Evolutionary conservation across 345 rosid species (phyloP).

Genomic region (Brassica juncea): DNA sequence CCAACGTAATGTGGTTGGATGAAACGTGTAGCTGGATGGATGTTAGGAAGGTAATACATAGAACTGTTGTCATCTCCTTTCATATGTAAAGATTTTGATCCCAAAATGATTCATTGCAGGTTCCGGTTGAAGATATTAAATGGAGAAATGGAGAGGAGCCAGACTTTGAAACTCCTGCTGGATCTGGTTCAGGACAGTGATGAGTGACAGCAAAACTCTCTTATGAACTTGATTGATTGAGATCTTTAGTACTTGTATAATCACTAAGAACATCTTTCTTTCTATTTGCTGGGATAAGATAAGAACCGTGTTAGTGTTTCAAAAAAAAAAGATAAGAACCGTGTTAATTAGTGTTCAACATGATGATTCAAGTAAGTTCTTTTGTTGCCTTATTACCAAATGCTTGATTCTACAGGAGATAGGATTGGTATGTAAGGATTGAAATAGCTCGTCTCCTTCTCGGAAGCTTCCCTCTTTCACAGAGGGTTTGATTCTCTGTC

Average conservation of each 20-base stretch:
- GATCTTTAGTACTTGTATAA: neutral
- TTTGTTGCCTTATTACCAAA: neutral
- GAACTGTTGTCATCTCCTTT: neutral
- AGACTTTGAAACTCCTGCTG: neutral
- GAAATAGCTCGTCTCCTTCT: neutral
- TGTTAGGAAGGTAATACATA: neutral
- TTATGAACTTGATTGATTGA: neutral
- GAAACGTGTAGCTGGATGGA: neutral
- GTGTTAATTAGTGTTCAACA: neutral
- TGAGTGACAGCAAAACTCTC: neutral
- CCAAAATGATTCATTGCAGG: neutral
- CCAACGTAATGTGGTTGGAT: slow-evolving; percentile 16
- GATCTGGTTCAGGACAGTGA: neutral
- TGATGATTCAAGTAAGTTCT: neutral
- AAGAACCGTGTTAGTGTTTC: neutral
- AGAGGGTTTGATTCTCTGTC: slow-evolving; percentile 24
- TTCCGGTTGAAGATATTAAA: neutral
- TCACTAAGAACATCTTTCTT: neutral
- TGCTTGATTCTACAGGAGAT: neutral
- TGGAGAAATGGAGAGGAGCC: neutral
- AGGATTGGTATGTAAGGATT: neutral
- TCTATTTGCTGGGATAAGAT: neutral
- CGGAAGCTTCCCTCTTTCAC: neutral
- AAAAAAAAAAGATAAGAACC: neutral
- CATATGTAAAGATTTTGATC: neutral